phyloP scores from a whole-genome alignment of 2,329 filamentous ascomycete genomes.

The Aspergillus pseudotamarii region DNA sequence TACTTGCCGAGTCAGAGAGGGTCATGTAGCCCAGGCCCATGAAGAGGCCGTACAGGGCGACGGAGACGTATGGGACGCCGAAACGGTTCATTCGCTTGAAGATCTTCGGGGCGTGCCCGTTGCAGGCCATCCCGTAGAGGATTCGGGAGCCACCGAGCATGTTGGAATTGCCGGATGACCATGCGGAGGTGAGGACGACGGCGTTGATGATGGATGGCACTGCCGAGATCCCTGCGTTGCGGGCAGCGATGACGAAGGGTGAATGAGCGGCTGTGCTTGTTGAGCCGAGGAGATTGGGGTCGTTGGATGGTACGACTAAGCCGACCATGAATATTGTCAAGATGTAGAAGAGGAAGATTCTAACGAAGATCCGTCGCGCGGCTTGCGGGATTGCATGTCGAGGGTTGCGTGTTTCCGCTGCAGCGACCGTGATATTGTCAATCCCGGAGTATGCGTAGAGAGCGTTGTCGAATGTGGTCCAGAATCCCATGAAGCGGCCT shows the following conservation, averaged over 20 bases:
- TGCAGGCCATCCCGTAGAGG: slow-evolving; percentile 52
- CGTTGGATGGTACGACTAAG: slow-evolving; percentile 60
- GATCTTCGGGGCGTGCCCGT: slow-evolving; percentile 55
- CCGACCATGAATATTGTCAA: slow-evolving; percentile 60
- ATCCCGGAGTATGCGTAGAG: slow-evolving; percentile 41
- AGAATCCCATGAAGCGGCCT: slow-evolving; percentile 59
- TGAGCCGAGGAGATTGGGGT: slow-evolving; percentile 32
- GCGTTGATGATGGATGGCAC: slow-evolving; percentile 76
- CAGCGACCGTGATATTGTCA: slow-evolving; percentile 59
- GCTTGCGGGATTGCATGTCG: slow-evolving; percentile 58
- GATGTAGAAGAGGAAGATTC: slow-evolving; percentile 62
- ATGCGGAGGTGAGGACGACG: slow-evolving; percentile 72
- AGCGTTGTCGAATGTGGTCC: slow-evolving; percentile 49
- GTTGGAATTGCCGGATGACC: slow-evolving; percentile 69
- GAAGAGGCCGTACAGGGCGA: slow-evolving; percentile 43
- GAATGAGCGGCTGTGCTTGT: slow-evolving; percentile 36
- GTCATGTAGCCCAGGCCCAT: slow-evolving; percentile 61
- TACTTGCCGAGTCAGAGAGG: slow-evolving; percentile 55
- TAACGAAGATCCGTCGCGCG: slow-evolving; percentile 56
- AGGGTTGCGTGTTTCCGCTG: slow-evolving; percentile 59
- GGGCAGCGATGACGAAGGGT: slow-evolving; percentile 73
- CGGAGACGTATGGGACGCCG: slow-evolving; percentile 50
- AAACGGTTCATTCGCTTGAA: slow-evolving; percentile 40
- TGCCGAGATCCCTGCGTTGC: slow-evolving; percentile 66
- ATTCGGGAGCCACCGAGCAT: slow-evolving; percentile 59